phyloP scores from a whole-genome alignment of 1,139 yeast genomes.

The Geotrichum europaeum region DNA sequence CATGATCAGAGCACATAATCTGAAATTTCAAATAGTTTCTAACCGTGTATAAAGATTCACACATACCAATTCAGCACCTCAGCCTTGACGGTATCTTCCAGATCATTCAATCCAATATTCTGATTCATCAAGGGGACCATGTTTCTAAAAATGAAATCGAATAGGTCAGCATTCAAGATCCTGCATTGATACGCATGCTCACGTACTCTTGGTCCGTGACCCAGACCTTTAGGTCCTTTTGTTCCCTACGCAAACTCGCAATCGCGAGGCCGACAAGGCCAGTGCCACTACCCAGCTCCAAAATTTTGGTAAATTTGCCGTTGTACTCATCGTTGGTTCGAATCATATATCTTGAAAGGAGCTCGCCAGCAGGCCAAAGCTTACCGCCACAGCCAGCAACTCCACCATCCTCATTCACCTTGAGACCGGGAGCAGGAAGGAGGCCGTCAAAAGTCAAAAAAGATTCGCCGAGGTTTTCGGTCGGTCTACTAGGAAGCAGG shows the following conservation, averaged over 20 bases:
- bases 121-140: slow-evolving; percentile 44
- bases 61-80: slow-evolving; percentile 42
- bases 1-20: not conserved
- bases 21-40: not conserved
- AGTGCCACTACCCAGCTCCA: slow-evolving; percentile 54
- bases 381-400: slow-evolving; percentile 56
- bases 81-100: slow-evolving; percentile 38
- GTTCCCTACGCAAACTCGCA: slow-evolving; percentile 29
- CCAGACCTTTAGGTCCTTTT: slow-evolving; percentile 35
- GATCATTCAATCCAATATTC: slow-evolving; percentile 40
- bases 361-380: slow-evolving; percentile 54
- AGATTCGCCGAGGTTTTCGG: slow-evolving; percentile 39
- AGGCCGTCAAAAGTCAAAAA: slow-evolving; percentile 42
- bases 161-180: slow-evolving; percentile 4
- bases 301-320: slow-evolving; percentile 31
- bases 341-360: slow-evolving; percentile 42
- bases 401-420: slow-evolving; percentile 50
- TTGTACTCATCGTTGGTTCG: slow-evolving; percentile 26
- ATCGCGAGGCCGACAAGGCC: slow-evolving; percentile 46
- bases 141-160: slow-evolving; percentile 24
- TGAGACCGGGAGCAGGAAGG: slow-evolving; percentile 36
- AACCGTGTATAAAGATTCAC: not conserved
- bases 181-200: not conserved
- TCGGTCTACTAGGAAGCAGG: slow-evolving; percentile 33
- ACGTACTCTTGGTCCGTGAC: slow-evolving; percentile 40